Percentiles rank a stretch among this genome's conserved stretches.
Conservation (phyloP, 495 filamentous ascomycete species). For the Echria macrotheca region DNA sequence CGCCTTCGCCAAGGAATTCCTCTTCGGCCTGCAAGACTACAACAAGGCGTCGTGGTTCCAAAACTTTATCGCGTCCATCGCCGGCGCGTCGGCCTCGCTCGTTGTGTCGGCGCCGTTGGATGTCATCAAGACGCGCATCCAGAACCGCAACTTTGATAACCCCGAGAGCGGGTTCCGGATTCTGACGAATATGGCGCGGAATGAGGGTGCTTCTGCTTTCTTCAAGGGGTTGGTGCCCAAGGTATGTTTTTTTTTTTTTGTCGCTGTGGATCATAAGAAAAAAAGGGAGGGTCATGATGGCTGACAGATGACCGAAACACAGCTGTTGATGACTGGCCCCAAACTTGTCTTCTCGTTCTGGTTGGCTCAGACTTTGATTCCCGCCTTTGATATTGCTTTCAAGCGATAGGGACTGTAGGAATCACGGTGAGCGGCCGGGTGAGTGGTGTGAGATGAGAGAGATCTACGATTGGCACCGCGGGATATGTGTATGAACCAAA, state of each 20-base stretch:
- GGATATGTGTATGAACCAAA: too few species aligned
- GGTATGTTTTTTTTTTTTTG: constrained; percentile 36
- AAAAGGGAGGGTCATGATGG: too few species aligned
- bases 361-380: constrained; percentile 91
- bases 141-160: constrained; percentile 98
- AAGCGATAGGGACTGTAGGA: constrained; percentile 7
- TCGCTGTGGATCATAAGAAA: too few species aligned
- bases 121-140: constrained; percentile 98
- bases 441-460: too few species aligned
- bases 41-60: constrained; percentile 90
- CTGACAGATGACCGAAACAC: constrained; percentile 18
- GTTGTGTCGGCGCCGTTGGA: constrained; percentile 93
- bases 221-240: constrained; percentile 98
- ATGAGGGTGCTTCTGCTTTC: constrained; percentile 81
- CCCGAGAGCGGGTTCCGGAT: constrained; percentile 91
- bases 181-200: constrained; percentile 76
- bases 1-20: constrained; percentile 96
- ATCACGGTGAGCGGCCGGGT: too few species aligned
- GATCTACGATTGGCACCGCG: too few species aligned
- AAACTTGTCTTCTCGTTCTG: constrained; percentile 99
- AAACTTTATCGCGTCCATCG: constrained; percentile 96
- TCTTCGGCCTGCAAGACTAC: constrained; percentile 84
- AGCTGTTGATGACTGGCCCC: constrained; percentile 95
- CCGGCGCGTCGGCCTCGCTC: constrained; percentile 85
- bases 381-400: constrained; percentile 43